Conservation (phyloP, 2,329 filamentous ascomycete genomes). For the Gliomastix tumulicola region DNA sequence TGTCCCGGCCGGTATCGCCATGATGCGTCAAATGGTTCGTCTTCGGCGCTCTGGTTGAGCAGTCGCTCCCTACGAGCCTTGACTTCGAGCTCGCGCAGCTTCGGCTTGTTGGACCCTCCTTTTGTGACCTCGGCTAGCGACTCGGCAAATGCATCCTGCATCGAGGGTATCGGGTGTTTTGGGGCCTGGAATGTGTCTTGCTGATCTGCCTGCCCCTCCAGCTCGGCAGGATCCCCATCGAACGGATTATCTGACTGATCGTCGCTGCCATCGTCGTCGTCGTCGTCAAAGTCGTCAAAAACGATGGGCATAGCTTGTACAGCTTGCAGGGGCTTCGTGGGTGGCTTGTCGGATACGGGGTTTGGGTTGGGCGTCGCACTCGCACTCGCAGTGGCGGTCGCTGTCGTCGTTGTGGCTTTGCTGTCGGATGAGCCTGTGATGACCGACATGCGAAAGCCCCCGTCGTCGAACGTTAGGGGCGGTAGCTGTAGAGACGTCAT, state of each 20-base stretch:
- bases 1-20: constrained; percentile 75
- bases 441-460: constrained; percentile 4
- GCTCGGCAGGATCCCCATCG: constrained; percentile 7
- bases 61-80: constrained; percentile 58
- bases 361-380: not conserved
- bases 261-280: not conserved
- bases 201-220: too few species aligned
- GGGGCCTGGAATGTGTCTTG: too few species aligned
- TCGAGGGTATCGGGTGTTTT: constrained; percentile 67
- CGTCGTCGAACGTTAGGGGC: constrained; percentile 5
- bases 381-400: not conserved
- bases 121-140: constrained; percentile 66
- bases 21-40: constrained; percentile 62
- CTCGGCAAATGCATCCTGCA: constrained; percentile 79
- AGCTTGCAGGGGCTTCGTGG: too few species aligned
- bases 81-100: constrained; percentile 46
- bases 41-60: constrained; percentile 60
- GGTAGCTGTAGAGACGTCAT: constrained; percentile 6
- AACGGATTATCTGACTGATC: not conserved
- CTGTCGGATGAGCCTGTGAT: not conserved
- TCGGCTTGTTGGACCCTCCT: constrained; percentile 40
- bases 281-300: not conserved
- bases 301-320: too few species aligned
- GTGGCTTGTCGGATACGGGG: not conserved
- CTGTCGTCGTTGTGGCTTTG: not conserved